Evolutionary conservation across 2,329 filamentous ascomycete species (phyloP).

Genomic region (Penicillium sp.): DNA sequence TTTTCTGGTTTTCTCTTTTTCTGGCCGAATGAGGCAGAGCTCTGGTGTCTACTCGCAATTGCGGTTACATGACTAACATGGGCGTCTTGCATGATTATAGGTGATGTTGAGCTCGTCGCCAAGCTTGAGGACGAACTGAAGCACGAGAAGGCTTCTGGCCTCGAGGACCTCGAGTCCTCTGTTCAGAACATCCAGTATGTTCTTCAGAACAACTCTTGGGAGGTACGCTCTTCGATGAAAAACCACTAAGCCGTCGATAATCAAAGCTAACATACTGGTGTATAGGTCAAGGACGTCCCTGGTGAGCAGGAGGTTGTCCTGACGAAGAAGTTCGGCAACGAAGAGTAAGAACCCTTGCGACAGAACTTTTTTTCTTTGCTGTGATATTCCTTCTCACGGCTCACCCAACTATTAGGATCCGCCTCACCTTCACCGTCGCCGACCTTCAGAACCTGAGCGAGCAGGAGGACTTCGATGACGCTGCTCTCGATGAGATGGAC

Average conservation of each 20-base stretch:
- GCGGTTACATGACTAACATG: too few species aligned
- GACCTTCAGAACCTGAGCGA: conserved; percentile 64
- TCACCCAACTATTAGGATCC: too few species aligned
- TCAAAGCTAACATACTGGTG: too few species aligned
- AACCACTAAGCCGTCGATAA: conserved; percentile 60
- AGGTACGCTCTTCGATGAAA: too few species aligned
- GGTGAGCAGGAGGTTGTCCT: conserved; percentile 84
- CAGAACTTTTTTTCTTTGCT: too few species aligned
- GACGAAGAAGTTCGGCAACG: conserved; percentile 71
- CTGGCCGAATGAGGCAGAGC: too few species aligned
- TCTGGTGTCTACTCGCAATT: too few species aligned
- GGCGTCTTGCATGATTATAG: too few species aligned
- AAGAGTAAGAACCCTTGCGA: conserved; percentile 79
- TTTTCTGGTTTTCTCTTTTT: neutral
- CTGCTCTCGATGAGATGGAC: conserved; percentile 51
- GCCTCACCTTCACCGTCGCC: conserved; percentile 72
- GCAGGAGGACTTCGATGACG: conserved; percentile 49
- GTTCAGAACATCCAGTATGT: too few species aligned
- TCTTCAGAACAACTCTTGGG: too few species aligned
- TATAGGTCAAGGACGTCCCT: conserved; percentile 65
- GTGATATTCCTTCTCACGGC: too few species aligned
- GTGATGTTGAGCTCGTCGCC: conserved; percentile 69
- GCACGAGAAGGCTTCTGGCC: conserved; percentile 76
- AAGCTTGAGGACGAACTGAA: conserved; percentile 79
- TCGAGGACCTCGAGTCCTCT: too few species aligned